Conservation (phyloP, 305 asterid genomes). For the Striga hermonthica region DNA sequence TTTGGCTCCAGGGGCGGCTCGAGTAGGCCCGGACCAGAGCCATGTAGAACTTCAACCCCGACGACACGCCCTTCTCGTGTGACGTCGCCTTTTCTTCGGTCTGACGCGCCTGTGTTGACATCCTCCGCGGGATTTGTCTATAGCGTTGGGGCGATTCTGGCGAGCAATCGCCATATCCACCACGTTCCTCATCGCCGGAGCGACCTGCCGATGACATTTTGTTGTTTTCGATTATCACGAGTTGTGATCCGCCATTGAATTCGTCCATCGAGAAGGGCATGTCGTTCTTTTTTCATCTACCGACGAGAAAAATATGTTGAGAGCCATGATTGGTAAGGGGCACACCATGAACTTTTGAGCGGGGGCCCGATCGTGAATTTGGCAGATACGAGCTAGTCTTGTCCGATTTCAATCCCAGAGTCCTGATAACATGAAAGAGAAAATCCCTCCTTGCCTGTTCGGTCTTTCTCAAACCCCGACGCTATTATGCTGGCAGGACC, state of each 20-base stretch:
- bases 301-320: conserved; percentile 40
- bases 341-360: conserved; percentile 31
- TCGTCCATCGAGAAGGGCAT: conserved; percentile 49
- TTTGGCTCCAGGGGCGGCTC: conserved; percentile 53
- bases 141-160: too few relatives aligned
- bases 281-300: conserved; percentile 48
- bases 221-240: conserved; percentile 34
- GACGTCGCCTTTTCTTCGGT: conserved; percentile 60
- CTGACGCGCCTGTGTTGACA: conserved; percentile 52
- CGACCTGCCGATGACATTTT: conserved; percentile 72
- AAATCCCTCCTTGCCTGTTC: conserved; percentile 26
- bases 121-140: conserved; percentile 42
- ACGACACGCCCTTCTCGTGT: conserved; percentile 33
- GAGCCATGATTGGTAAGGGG: conserved; percentile 60
- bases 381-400: conserved; percentile 37
- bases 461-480: conserved; percentile 28
- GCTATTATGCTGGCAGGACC: conserved; percentile 31
- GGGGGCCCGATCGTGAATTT: conserved; percentile 35
- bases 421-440: conserved; percentile 41
- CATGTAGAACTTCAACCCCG: conserved; percentile 60
- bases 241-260: conserved; percentile 30
- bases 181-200: conserved; percentile 57
- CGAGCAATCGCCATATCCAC: too few relatives aligned
- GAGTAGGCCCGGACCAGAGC: conserved; percentile 82
- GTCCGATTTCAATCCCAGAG: conserved; percentile 59